Percentiles rank a stretch among this genome's conserved stretches.
Evolutionary conservation across 2,329 filamentous ascomycete genomes (phyloP).

Genomic region (Colletotrichum cordylinicola): DNA sequence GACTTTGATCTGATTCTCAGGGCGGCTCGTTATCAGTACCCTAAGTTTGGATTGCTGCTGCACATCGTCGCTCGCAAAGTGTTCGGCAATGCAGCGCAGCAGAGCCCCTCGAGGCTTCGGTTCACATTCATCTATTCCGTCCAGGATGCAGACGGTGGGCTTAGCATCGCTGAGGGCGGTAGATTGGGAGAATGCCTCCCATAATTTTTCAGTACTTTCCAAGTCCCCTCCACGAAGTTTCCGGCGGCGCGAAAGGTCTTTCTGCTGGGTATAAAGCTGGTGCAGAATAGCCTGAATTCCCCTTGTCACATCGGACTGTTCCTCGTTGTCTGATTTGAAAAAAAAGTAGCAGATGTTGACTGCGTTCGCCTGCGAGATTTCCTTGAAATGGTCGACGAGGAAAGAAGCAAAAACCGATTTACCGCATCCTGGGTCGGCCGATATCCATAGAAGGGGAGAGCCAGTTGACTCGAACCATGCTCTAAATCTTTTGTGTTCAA

Average conservation of each 20-base stretch:
- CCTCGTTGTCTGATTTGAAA: conserved; percentile 21
- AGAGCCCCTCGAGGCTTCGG: neutral
- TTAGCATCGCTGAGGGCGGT: neutral
- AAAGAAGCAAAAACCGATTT: conserved; percentile 21
- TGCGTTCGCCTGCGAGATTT: neutral
- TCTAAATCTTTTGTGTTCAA: conserved; percentile 7
- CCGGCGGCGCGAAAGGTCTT: neutral
- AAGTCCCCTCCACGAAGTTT: neutral
- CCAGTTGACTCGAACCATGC: neutral
- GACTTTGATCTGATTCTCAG: conserved; percentile 24
- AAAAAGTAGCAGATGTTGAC: conserved; percentile 23
- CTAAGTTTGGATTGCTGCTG: conserved; percentile 3
- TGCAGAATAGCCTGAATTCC: conserved; percentile 10
- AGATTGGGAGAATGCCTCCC: neutral
- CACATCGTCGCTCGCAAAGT: neutral
- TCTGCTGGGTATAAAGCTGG: conserved; percentile 14
- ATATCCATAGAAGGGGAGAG: conserved; percentile 18
- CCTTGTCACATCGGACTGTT: conserved; percentile 9
- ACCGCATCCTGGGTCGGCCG: conserved; percentile 22
- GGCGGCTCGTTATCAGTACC: conserved; percentile 25
- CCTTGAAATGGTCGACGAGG: conserved; percentile 15
- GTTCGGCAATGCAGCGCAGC: conserved; percentile 10
- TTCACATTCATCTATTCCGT: conserved; percentile 26
- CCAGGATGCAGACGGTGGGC: conserved; percentile 24
- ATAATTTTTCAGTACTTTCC: neutral